These are phyloP conservation scores for Kuraishia ogatae DNA, from an alignment of 805 yeast genomes.

Conservation along the genomic window DNA sequence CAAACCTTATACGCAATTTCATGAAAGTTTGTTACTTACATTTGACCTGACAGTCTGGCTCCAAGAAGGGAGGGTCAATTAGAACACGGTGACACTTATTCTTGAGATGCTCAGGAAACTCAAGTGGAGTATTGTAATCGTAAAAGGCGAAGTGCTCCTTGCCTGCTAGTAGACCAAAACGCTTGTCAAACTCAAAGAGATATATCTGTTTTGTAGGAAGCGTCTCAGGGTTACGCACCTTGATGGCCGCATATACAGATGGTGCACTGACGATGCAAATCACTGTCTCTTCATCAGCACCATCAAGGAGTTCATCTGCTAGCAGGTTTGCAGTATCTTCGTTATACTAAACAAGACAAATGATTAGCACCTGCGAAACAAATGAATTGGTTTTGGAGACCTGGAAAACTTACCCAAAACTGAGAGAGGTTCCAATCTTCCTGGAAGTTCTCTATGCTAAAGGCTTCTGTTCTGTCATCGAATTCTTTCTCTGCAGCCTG, in stretches of 20 bases:
- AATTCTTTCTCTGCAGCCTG: constrained; percentile 49
- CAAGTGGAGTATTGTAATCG: constrained; percentile 66
- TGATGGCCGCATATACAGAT: constrained; percentile 80
- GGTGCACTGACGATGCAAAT: constrained; percentile 84
- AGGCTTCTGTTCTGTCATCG: constrained; percentile 17
- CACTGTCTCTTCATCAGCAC: constrained; percentile 64
- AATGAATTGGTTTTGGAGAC: too few species aligned
- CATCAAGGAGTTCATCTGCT: constrained; percentile 67
- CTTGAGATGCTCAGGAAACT: constrained; percentile 45
- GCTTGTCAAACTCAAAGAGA: constrained; percentile 67
- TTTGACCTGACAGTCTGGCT: constrained; percentile 72
- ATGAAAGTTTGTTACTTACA: constrained; percentile 18
- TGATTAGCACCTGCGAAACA: background rate
- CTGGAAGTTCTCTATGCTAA: constrained; percentile 59
- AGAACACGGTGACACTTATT: constrained; percentile 63
- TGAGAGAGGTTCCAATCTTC: constrained; percentile 96
- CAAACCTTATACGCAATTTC: constrained; percentile 8
- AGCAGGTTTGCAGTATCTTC: constrained; percentile 63
- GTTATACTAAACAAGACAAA: constrained; percentile 33
- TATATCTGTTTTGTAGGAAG: constrained; percentile 66
- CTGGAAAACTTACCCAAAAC: constrained; percentile 47
- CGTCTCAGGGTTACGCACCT: constrained; percentile 36
- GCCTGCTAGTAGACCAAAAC: constrained; percentile 72
- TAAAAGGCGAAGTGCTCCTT: constrained; percentile 57
- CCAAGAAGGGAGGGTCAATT: constrained; percentile 85